Evolutionary conservation across 148 eudicot genomes (phyloP), one percentile per base, ranked within the genome.

Genomic region (Diospyros lotus): DNA sequence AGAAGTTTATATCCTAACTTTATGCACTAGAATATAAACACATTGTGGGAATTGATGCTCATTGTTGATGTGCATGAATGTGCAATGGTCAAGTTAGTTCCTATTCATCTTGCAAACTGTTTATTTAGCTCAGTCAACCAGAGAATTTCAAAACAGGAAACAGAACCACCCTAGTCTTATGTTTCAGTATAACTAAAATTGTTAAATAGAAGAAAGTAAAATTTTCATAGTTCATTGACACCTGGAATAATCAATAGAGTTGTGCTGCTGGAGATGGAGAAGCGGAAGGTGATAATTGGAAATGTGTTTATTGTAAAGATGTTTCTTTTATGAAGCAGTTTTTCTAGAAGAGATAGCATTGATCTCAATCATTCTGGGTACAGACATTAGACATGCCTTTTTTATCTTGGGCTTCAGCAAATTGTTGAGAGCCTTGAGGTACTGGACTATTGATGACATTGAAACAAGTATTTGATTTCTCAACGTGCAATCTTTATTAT

Each of bases 231-330:
- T 43, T 58, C 58, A 52, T 17, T 44, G 12, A 58, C 65, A 7
- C 56, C 62, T 73, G 58, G 39, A 48, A 28, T 38, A 58, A 59
- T 45, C 41, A 59, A 72, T 58, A 41, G 39, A 59, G 51, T 18
- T 5, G 54, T 44, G 53, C 42, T 58, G 75, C 66, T 44, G 55
- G 66, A 73, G 50, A 48, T 60, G 44, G 68, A 59, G 43, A 43
- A 63, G 56, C 11, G 11, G 3, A 73, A 73, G 45, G 38, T 59
- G 41, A 68, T 61, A 48, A 9, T 60, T 46, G 53, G 45, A 59
- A 58, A 48, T 39, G n/a, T 14, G 2, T 73, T 38, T 61, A 3
- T 12, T 70, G 48, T 9, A 9, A 73, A 45, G 76, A 60, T 18
- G 55, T 45, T 72, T 58, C 51, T 6, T 59, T 17, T 1, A 15